Evolutionary conservation across 768 basidiomycete genomes (phyloP), one percentile per base, ranked within the genome.

Genomic region (Lactifluus rugatus): DNA sequence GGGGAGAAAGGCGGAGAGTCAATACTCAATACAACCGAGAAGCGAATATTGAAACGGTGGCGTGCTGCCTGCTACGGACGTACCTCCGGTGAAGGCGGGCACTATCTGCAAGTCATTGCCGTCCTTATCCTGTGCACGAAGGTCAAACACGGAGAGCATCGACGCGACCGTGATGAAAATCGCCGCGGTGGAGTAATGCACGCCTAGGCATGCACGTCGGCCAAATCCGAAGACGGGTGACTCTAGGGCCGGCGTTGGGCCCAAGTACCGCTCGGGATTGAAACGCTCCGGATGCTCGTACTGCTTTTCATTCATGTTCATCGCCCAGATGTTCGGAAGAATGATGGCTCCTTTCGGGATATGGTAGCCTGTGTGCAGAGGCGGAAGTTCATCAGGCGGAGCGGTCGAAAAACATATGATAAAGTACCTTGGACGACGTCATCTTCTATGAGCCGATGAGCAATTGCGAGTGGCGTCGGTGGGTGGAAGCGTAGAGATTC

Each of bases 261-360:
- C 55, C 3, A 55, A n/a, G 51, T 62, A 61, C 26, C 60, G 52
- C 23, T 56, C 55, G 6, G 62, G 62, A 44, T 34, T 26, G 60
- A 63, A 63, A 10, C 42, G 16, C 6, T 52, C 46, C 26, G 62
- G 62, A 23, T 57, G 47, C 1, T 49, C 60, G 48, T 63, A 63
- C 21, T 57, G 46, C 10, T 57, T 62, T 25, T 56, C 54, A 48
- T 63, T 53, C 60, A 62, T 62, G 32, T 49, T 57, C 54, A 63
- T 63, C 31, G 59, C 62, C 59, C 71, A 73, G 46, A 73, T 65
- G 52, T 73, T 73, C 17, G 68, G 61, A 28, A 73, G 61, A 11
- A 74, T 55, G 44, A 70, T 66, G 17, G 70, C 60, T 17, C 68
- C 72, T 55, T 70, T 69, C 4, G 73, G 73, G 39, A 74, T 70